phyloP scores from a whole-genome alignment of 768 basidiomycete genomes.

The Pleurotus tuber-regium region DNA sequence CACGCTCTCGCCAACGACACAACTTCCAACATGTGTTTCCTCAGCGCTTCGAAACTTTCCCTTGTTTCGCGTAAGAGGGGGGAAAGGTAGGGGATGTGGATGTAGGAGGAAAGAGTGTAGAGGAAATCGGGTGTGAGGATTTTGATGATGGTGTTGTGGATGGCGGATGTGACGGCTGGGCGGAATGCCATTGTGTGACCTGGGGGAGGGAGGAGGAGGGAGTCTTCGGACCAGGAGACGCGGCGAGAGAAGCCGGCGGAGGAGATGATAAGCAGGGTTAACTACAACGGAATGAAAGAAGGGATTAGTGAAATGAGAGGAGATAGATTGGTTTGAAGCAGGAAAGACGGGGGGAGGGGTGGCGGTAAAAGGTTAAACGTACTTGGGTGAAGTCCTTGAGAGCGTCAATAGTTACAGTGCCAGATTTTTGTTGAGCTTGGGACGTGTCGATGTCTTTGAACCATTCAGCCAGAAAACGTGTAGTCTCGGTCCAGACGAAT shows the following conservation, averaged over 20 bases:
- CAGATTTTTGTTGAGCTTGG: neutral
- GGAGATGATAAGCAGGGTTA: constrained; percentile 26
- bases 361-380: too few relatives aligned
- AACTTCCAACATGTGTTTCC: constrained; percentile 28
- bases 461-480: constrained; percentile 40
- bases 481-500: constrained; percentile 47
- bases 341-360: too few relatives aligned
- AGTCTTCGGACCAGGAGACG: constrained; percentile 23
- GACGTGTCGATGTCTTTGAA: constrained; percentile 31
- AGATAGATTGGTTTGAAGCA: too few relatives aligned
- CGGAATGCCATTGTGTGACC: constrained; percentile 27
- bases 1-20: constrained; percentile 26
- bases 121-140: constrained; percentile 25
- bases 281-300: constrained; percentile 13
- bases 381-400: constrained; percentile 24
- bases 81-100: constrained; percentile 30
- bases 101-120: constrained; percentile 8
- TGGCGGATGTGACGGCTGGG: constrained; percentile 18
- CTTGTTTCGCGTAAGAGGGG: constrained; percentile 18
- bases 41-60: constrained; percentile 27
- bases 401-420: constrained; percentile 19
- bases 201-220: constrained; percentile 10
- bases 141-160: constrained; percentile 22
- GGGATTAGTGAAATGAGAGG: neutral
- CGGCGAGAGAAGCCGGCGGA: constrained; percentile 31